Percentiles rank a stretch among this genome's conserved stretches.
These are phyloP conservation scores for Trematosphaeria pertusa DNA, from an alignment of 2,329 filamentous ascomycete genomes.

Conservation along the genomic window DNA sequence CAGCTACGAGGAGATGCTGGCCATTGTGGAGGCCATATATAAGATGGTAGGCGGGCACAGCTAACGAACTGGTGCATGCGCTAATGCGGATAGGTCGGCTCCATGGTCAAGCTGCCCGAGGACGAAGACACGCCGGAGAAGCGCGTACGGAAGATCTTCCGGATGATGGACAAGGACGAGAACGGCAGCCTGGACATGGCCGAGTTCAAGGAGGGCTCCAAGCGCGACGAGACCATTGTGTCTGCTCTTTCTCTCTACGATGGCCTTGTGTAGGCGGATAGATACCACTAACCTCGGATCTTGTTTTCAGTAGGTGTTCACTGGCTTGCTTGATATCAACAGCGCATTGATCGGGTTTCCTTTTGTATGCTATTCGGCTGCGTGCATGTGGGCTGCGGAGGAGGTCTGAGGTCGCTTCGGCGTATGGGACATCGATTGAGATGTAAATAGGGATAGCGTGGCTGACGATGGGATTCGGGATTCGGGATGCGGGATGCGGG, in stretches of 20 bases:
- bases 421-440: constrained; percentile 40
- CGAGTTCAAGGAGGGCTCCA: constrained; percentile 99
- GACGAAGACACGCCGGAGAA: constrained; percentile 99
- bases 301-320: constrained; percentile 40
- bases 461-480: too few species aligned
- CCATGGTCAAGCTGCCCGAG: constrained; percentile 98
- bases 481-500: too few species aligned
- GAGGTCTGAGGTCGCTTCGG: constrained; percentile 39
- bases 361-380: constrained; percentile 35
- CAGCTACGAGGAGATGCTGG: constrained; percentile 98
- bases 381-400: constrained; percentile 24
- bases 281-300: constrained; percentile 24
- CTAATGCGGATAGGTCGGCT: constrained; percentile 73
- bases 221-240: constrained; percentile 98
- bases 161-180: constrained; percentile 99
- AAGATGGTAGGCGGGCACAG: constrained; percentile 78
- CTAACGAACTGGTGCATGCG: background rate
- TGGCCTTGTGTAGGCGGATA: constrained; percentile 75
- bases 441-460: constrained; percentile 37
- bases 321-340: constrained; percentile 49
- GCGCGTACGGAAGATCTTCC: constrained; percentile 96
- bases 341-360: constrained; percentile 42
- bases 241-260: constrained; percentile 96
- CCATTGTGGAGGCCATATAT: constrained; percentile 99
- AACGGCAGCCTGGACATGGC: constrained; percentile 96